These are phyloP conservation scores for Glomus cerebriforme DNA, from an alignment of 192 early-diverging fungal genomes.

Conservation along the genomic window DNA sequence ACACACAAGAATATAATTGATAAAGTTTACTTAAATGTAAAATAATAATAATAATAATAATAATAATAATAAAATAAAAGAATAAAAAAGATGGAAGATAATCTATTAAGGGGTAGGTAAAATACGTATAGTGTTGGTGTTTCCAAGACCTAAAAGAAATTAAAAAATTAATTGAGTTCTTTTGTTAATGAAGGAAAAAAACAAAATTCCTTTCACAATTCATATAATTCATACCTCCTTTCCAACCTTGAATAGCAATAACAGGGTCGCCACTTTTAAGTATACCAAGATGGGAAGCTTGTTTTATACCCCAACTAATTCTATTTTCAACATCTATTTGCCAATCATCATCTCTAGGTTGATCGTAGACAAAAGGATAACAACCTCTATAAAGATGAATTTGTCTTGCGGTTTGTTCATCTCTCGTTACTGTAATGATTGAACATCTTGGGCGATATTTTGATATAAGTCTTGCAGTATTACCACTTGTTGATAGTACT, in stretches of 20 bases:
- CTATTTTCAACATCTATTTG: constrained; percentile 82
- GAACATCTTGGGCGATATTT: constrained; percentile 94
- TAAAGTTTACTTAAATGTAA: too few relatives aligned
- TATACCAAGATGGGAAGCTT: constrained; percentile 67
- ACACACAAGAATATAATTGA: too few relatives aligned
- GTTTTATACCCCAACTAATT: constrained; percentile 76
- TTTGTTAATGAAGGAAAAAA: neutral
- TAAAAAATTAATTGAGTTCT: neutral
- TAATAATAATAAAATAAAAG: too few relatives aligned
- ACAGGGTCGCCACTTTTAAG: constrained; percentile 69
- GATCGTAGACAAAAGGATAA: constrained; percentile 75
- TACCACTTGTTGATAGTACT: constrained; percentile 87
- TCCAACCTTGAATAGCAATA: constrained; percentile 84
- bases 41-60: too few relatives aligned
- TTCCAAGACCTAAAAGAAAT: constrained; percentile 51
- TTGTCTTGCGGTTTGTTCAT: constrained; percentile 69
- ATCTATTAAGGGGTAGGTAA: constrained; percentile 48
- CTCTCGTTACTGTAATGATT: constrained; percentile 90
- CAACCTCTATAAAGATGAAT: constrained; percentile 80
- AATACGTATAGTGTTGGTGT: constrained; percentile 83
- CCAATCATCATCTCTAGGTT: constrained; percentile 58
- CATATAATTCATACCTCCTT: constrained; percentile 51
- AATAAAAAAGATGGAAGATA: too few relatives aligned
- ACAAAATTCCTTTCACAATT: neutral
- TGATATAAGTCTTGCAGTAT: constrained; percentile 84